Base-by-base conservation (phyloP, 805 yeast species). In the Lachancea mirantina region DNA sequence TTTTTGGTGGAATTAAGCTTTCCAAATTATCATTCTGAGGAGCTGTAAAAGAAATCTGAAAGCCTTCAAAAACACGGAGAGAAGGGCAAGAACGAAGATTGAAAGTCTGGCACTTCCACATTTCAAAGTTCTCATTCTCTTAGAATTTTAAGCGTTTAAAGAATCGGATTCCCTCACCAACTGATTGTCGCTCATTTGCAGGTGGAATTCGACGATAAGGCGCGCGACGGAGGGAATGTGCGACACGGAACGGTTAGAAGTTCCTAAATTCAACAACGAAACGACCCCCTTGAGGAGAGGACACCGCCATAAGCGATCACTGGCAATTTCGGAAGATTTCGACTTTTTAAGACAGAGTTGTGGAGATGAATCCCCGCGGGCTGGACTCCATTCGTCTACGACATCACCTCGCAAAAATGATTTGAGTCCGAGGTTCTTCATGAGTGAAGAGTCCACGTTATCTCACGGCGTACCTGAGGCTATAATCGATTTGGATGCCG, bases 261-360 rank as follows among this genome's bases (percentile, higher is more conserved):
- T 28, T 9, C 33, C 36, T n/a, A 20, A 14, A 13, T 14, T 13
- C 8, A 22, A 19, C 13, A 22, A 23, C 15, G 33, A 23, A 9
- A 22, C 28, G n/a, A 47, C 62, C 1, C 56, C 65, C 2, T 47
- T 56, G 27, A 62, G 62, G 47, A 62, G 73, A 41, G 74, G 76
- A 2, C 95, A 85, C 58, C 72, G 83, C 27, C 95, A 85, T 49
- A 73, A 84, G 48, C 64, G 95, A 32, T 84, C 95, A 0, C 87
- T 89, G 14, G 95, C 95, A 0, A 78, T 85, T 5, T 81, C 92
- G 6, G 92, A 92, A 4, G 95, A 85, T 52, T 81, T 84, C 51
- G 92, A 82, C 45, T 60, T 60, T 34, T 44, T 60, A 30, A 56
- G 55, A 26, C 53, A 50, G 14, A 34, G 39, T 6, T 33, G 34